These are phyloP conservation scores for Ziziphus jujuba DNA, from an alignment of 306 rosid species.

Conservation along the genomic window DNA sequence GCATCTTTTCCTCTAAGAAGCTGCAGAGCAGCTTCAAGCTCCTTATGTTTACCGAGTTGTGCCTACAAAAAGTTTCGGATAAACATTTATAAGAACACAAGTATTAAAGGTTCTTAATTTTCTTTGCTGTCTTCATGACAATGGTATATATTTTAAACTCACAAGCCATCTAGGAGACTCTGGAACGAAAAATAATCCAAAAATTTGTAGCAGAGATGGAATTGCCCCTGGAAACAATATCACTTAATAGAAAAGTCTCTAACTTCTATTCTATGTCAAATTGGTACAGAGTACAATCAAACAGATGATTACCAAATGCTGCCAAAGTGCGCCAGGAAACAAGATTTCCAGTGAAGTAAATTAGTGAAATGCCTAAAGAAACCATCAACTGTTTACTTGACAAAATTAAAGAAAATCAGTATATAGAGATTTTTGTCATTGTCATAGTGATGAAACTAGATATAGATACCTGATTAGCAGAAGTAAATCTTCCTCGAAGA, in stretches of 20 bases:
- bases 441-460: too few relatives aligned
- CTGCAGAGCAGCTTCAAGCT: slow-evolving; percentile 53
- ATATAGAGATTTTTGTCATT: too few relatives aligned
- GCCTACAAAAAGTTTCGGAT: slow-evolving; percentile 52
- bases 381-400: slow-evolving; percentile 16
- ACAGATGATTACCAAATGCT: slow-evolving; percentile 26
- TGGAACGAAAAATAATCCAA: slow-evolving; percentile 67
- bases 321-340: slow-evolving; percentile 47
- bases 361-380: slow-evolving; percentile 25
- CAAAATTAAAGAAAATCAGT: not conserved
- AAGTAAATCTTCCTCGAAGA: slow-evolving; percentile 34
- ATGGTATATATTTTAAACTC: slow-evolving; percentile 34
- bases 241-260: too few relatives aligned
- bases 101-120: not conserved
- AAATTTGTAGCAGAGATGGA: slow-evolving; percentile 62
- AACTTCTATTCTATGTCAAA: too few relatives aligned
- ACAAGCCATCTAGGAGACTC: slow-evolving; percentile 98
- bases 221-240: slow-evolving; percentile 38
- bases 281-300: not conserved
- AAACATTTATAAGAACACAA: not conserved
- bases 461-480: slow-evolving; percentile 28
- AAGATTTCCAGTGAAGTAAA: slow-evolving; percentile 30
- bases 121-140: not conserved
- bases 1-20: slow-evolving; percentile 56
- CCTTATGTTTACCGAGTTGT: slow-evolving; percentile 45